Conservation (phyloP, 495 filamentous ascomycete species). For the Aspergillus cristatus region DNA sequence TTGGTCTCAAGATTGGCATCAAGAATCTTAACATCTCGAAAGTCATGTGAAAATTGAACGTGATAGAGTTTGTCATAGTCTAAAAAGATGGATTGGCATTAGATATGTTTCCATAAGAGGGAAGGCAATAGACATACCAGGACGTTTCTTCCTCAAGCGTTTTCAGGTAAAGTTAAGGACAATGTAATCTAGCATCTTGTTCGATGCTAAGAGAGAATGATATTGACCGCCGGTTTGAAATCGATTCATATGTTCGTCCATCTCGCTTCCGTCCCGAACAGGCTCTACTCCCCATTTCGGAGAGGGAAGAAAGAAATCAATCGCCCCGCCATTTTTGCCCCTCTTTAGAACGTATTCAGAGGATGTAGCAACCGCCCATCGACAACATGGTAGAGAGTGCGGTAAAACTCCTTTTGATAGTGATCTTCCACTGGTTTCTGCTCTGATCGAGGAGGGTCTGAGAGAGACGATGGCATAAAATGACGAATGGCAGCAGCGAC, state of each 20-base stretch:
- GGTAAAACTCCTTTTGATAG: constrained; percentile 17
- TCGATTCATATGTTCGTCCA: constrained; percentile 11
- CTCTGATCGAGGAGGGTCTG: constrained; percentile 9
- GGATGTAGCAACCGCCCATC: constrained; percentile 14
- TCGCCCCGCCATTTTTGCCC: constrained; percentile 10
- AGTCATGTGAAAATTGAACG: too few species aligned
- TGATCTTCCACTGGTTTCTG: constrained; percentile 12
- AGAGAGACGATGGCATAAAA: constrained; percentile 11
- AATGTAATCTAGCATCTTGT: constrained; percentile 15
- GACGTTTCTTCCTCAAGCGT: too few species aligned
- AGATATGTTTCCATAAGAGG: too few species aligned
- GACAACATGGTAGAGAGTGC: constrained; percentile 11
- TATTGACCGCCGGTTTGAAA: constrained; percentile 13
- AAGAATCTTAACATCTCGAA: too few species aligned
- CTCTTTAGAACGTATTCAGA: constrained; percentile 13
- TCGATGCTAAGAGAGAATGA: constrained; percentile 9
- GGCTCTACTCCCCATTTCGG: constrained; percentile 17
- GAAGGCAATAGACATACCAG: too few species aligned
- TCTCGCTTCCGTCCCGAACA: constrained; percentile 11
- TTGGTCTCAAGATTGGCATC: too few species aligned
- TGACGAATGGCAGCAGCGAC: constrained; percentile 3
- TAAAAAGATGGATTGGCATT: too few species aligned
- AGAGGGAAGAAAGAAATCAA: constrained; percentile 12
- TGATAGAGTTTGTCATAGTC: too few species aligned
- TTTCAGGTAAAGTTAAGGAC: constrained; percentile 11